These are phyloP conservation scores for Cardamine occulta DNA, from an alignment of 345 rosid genomes.

Conservation along the genomic window DNA sequence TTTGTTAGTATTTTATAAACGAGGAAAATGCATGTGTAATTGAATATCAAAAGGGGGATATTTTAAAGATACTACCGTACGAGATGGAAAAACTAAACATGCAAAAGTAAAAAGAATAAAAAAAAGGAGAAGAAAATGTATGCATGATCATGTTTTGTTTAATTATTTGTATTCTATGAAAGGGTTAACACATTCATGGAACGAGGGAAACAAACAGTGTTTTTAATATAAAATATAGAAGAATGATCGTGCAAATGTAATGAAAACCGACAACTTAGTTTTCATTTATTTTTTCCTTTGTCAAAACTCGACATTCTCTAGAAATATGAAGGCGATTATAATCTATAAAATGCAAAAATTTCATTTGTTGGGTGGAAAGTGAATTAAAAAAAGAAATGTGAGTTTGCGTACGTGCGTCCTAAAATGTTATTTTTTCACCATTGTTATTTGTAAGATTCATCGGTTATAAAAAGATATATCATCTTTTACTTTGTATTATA, in stretches of 20 bases:
- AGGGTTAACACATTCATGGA: constrained; percentile 18
- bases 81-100: constrained; percentile 27
- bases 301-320: constrained; percentile 7
- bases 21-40: constrained; percentile 23
- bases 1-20: constrained; percentile 24
- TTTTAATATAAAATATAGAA: not conserved
- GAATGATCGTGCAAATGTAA: constrained; percentile 13
- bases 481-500: too few species aligned
- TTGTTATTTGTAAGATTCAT: too few species aligned
- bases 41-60: not conserved
- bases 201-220: not conserved
- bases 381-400: not conserved
- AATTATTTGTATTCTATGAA: not conserved
- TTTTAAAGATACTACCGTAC: constrained; percentile 17
- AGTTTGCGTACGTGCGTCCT: constrained; percentile 30
- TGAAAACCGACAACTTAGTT: not conserved
- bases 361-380: not conserved
- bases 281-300: not conserved
- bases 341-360: not conserved
- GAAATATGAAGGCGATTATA: not conserved
- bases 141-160: constrained; percentile 33
- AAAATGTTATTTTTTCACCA: not conserved
- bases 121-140: constrained; percentile 30
- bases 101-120: constrained; percentile 13
- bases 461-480: too few species aligned